A percentile compares a stretch with the other conserved stretches of the same genome.
phyloP scores from a whole-genome alignment of 1,284 basidiomycete genomes.

The Trichosporon faecale region DNA sequence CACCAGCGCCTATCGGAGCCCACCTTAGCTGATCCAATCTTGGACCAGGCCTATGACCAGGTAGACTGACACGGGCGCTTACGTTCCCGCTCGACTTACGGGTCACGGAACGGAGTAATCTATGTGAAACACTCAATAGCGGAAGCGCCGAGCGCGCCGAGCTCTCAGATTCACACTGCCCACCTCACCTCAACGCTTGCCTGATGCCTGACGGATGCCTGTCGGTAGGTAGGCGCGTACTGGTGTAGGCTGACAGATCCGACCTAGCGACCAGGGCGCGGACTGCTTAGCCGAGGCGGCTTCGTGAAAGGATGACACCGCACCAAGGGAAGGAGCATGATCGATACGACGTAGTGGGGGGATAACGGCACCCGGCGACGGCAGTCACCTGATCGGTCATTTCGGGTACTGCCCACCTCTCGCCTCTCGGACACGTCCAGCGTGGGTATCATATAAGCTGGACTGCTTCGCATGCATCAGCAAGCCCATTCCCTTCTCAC shows the following conservation, averaged over 20 bases:
- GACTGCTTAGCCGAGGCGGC: background rate
- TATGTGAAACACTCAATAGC: background rate
- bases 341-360: background rate
- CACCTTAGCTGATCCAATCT: no score
- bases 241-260: no score
- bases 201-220: background rate
- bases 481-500: background rate
- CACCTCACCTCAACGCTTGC: no score
- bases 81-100: background rate
- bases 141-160: slow-evolving; percentile 2
- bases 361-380: background rate
- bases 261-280: background rate
- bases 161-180: background rate
- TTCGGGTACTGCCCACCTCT: background rate
- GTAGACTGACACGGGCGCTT: background rate
- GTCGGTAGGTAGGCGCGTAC: background rate
- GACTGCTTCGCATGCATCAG: background rate
- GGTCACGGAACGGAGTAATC: background rate
- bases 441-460: background rate
- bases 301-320: background rate
- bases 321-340: background rate
- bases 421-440: background rate
- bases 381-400: background rate
- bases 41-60: background rate
- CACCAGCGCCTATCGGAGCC: no score